Evolutionary conservation across 225 moss, liverwort and hornwort genomes (phyloP).

Genomic region (Neckera pumila): DNA sequence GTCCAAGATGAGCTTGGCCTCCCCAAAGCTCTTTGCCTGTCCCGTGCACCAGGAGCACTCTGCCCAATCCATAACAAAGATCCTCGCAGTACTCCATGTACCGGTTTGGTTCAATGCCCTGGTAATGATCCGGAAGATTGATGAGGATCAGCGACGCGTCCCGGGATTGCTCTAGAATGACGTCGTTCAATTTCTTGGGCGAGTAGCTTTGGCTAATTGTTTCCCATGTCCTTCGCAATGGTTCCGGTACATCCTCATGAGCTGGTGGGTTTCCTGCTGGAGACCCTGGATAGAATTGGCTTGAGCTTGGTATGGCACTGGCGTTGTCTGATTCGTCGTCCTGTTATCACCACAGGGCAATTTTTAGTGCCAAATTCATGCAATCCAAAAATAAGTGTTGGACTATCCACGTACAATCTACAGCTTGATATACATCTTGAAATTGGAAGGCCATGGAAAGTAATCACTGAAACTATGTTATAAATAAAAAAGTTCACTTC

Average conservation of each 20-base stretch:
- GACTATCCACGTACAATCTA: neutral
- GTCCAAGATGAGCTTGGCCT: slow-evolving; percentile 36
- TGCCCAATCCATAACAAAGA: slow-evolving; percentile 49
- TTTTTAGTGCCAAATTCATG: neutral
- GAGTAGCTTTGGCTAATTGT: slow-evolving; percentile 70
- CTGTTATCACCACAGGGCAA: neutral
- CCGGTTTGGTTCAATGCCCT: slow-evolving; percentile 38
- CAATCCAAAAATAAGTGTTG: neutral
- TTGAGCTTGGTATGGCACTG: neutral
- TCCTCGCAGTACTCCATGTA: slow-evolving; percentile 93
- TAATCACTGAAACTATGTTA: neutral
- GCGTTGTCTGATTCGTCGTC: neutral
- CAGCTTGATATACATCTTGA: neutral
- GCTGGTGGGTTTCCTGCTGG: slow-evolving; percentile 18
- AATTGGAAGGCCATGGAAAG: neutral
- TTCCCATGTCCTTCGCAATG: slow-evolving; percentile 70
- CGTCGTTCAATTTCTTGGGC: slow-evolving; percentile 55
- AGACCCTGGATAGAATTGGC: slow-evolving; percentile 73
- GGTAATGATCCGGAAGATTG: slow-evolving; percentile 86
- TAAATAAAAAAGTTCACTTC: neutral
- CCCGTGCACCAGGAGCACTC: slow-evolving; percentile 71
- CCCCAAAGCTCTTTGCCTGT: slow-evolving; percentile 87
- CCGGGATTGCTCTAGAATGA: slow-evolving; percentile 54
- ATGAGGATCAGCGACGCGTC: slow-evolving; percentile 70
- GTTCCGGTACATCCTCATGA: slow-evolving; percentile 21